A percentile compares a stretch with the other conserved stretches of the same genome.
phyloP scores from a whole-genome alignment of 352 stramenopile species.

The Pythium guiyangense region DNA sequence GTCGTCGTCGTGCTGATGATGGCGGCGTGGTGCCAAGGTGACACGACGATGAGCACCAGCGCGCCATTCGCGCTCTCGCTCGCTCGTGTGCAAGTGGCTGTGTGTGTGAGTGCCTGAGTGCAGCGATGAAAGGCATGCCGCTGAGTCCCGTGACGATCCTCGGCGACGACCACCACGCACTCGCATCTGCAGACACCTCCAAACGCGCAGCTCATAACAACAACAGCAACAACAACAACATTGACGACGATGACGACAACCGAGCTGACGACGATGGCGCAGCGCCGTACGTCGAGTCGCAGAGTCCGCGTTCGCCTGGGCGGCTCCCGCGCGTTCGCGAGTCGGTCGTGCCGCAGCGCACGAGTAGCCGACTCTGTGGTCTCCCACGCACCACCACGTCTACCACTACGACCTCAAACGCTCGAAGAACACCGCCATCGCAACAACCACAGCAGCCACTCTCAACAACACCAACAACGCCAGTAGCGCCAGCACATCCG shows the following conservation, averaged over 20 bases:
- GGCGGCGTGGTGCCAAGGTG: no score
- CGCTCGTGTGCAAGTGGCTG: no score
- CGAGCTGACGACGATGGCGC: background rate
- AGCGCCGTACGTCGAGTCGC: constrained; percentile 5
- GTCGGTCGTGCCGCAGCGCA: background rate
- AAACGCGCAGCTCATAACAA: background rate
- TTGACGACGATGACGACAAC: background rate
- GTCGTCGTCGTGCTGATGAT: no score
- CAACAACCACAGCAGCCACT: background rate
- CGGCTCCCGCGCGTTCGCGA: constrained; percentile 10
- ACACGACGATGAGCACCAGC: no score
- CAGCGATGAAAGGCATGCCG: constrained; percentile 8
- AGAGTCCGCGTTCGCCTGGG: constrained; percentile 3
- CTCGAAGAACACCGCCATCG: background rate
- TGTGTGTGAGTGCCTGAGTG: no score
- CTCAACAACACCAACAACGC: background rate
- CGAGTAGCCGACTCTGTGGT: background rate
- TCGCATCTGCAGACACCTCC: background rate
- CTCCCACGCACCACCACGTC: background rate
- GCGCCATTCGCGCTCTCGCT: no score
- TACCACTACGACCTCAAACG: background rate
- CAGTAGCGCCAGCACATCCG: background rate
- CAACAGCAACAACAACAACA: no score
- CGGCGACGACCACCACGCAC: constrained; percentile 4
- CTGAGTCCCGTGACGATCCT: constrained; percentile 11